Base-by-base conservation (phyloP, 2,329 filamentous ascomycete genomes). In the Alternaria metachromatica region DNA sequence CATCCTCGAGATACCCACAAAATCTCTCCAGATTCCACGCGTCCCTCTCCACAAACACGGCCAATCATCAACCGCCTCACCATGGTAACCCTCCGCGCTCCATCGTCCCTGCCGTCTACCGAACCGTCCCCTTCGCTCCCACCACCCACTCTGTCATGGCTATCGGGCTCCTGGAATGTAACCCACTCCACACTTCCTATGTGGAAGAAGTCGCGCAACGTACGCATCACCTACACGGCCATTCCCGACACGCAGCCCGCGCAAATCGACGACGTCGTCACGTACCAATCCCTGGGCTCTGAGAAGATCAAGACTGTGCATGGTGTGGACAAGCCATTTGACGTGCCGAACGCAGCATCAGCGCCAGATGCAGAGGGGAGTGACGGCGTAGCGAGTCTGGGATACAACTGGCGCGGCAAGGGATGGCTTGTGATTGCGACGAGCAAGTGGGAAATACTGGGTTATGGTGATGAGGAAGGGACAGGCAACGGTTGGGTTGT, bases 171-270 rank as follows among this genome's bases (percentile, higher is more conserved):
- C 25, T 81, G 79, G 79, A 74, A 78, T 65, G 78, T 81, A 51
- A 81, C 79, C 2, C 78, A 81, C 71, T 76, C 71, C 5, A 78
- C 78, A 7, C 76, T 81, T 2, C 79, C 79, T 58, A 94, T 96
- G 91, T 96, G 93, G 93, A 89, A 89, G 71, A 86, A 87, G 50
- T 90, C 91, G 57, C 90, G 89, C 77, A 96, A 96, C 80, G 92
- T 96, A 13, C 86, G 87, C 72, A 95, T 96, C 77, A 91, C 88
- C 33, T 96, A 96, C 84, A 87, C 81, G 10, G 78, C 85, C 73
- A 62, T 63, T 55, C 58, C 71, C 4, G 48, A 58, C 21, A 74
- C 71, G 11, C 58, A 71, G 8, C 68, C 78, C 55, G 28, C 79
- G 61, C 58, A 78, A 62, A 81, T 95, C 65, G 89, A 93, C 77